A percentile compares a stretch with the other conserved stretches of the same genome.
These are phyloP conservation scores for Daldinia vernicosa DNA, from an alignment of 495 filamentous ascomycete genomes.

Conservation along the genomic window DNA sequence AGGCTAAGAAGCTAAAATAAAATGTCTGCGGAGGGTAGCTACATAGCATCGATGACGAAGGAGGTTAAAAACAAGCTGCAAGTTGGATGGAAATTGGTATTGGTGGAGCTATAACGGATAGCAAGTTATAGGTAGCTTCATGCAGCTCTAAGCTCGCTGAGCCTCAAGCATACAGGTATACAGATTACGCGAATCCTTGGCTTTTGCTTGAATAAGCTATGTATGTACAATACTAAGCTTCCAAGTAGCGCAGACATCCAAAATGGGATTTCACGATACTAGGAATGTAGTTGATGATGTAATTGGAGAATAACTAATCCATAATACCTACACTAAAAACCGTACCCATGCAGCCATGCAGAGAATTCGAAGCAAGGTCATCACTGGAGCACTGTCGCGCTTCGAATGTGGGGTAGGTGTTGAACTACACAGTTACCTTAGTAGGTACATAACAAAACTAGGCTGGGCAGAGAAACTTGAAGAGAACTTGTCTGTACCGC, in stretches of 20 bases:
- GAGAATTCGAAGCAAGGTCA: conserved; percentile 18
- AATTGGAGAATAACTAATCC: conserved; percentile 21
- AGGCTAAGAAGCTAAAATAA: conserved; percentile 28
- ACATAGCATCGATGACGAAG: conserved; percentile 36
- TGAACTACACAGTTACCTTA: too few species aligned
- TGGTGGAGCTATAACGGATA: conserved; percentile 8
- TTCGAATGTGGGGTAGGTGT: conserved; percentile 30
- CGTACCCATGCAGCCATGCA: background rate
- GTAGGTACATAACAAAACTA: too few species aligned
- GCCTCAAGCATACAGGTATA: conserved; percentile 1
- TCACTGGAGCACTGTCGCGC: conserved; percentile 8
- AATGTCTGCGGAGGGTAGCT: conserved; percentile 7
- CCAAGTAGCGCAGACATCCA: background rate
- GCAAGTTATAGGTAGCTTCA: background rate
- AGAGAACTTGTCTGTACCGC: conserved; percentile 4
- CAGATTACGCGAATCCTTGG: background rate
- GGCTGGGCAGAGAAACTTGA: conserved; percentile 13
- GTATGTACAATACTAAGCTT: too few species aligned
- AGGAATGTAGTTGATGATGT: conserved; percentile 32
- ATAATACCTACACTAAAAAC: conserved; percentile 19
- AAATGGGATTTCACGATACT: conserved; percentile 29
- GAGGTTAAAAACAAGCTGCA: conserved; percentile 30
- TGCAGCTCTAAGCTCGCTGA: conserved; percentile 12
- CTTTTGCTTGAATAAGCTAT: background rate
- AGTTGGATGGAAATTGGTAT: background rate